Evolutionary conservation across 768 basidiomycete species (phyloP).

Genomic region (Collybiopsis confluens): DNA sequence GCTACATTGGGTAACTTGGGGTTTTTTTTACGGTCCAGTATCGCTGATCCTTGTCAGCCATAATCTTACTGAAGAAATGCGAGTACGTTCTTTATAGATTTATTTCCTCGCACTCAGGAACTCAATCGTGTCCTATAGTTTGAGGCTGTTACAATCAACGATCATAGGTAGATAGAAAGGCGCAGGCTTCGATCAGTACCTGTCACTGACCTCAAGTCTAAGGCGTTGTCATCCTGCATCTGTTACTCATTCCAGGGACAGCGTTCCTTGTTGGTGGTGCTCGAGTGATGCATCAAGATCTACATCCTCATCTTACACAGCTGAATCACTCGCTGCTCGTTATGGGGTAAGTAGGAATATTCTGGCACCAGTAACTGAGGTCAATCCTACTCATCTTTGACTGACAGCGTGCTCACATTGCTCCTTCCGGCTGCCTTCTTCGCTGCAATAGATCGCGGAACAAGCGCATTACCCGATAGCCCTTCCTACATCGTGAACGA

Average conservation of each 20-base stretch:
- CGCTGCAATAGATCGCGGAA: conserved; percentile 45
- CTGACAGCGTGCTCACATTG: conserved; percentile 50
- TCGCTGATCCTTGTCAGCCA: too few relatives aligned
- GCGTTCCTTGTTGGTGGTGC: conserved; percentile 72
- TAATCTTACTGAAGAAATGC: conserved; percentile 65
- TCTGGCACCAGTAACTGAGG: too few relatives aligned
- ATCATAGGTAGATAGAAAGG: conserved; percentile 46
- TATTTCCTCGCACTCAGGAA: not conserved
- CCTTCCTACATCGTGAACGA: conserved; percentile 35
- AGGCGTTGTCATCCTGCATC: conserved; percentile 73
- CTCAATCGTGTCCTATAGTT: conserved; percentile 27
- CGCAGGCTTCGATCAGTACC: not conserved
- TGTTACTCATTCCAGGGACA: conserved; percentile 66
- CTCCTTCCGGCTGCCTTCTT: conserved; percentile 68
- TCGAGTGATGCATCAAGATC: conserved; percentile 60
- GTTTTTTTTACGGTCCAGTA: too few relatives aligned
- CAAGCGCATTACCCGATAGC: conserved; percentile 11
- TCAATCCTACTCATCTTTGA: not conserved
- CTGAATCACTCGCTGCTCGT: conserved; percentile 68
- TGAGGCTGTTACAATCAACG: conserved; percentile 64
- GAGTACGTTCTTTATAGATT: conserved; percentile 41
- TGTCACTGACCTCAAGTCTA: not conserved
- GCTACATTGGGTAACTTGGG: too few relatives aligned
- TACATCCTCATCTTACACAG: conserved; percentile 61
- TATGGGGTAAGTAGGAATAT: conserved; percentile 54